Conservation (phyloP, 1,284 basidiomycete species). For the Farysia itapuensis region DNA sequence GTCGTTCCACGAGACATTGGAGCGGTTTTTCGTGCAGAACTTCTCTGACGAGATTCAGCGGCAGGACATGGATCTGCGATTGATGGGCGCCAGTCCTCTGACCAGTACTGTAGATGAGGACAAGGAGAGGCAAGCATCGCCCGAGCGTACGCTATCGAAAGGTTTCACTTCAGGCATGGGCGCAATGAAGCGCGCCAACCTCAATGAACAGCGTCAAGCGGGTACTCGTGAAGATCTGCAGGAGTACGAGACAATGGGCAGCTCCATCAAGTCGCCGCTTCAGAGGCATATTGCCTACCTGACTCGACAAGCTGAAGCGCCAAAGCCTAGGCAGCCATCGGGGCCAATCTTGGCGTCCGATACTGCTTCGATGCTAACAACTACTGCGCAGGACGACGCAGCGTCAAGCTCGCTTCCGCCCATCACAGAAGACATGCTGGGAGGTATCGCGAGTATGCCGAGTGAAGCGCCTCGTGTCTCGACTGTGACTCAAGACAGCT, state of each 20-base stretch:
- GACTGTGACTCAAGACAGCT: no score
- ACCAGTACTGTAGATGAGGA: no score
- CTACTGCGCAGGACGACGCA: constrained; percentile 1
- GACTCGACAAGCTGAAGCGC: constrained; percentile 13
- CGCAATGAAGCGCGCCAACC: constrained; percentile 20
- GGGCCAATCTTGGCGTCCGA: neutral
- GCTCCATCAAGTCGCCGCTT: constrained; percentile 17
- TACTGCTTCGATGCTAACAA: neutral
- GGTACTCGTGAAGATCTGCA: constrained; percentile 25
- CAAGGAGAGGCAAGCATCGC: constrained; percentile 6
- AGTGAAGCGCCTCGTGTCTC: constrained; percentile 4
- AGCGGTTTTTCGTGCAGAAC: constrained; percentile 81
- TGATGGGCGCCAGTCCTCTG: constrained; percentile 3
- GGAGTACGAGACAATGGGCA: constrained; percentile 3
- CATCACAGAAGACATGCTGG: constrained; percentile 28
- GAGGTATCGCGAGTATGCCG: constrained; percentile 24
- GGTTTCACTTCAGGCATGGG: constrained; percentile 29
- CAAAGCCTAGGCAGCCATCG: neutral
- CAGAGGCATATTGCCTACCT: constrained; percentile 39
- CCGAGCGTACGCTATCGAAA: constrained; percentile 19
- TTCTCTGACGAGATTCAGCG: constrained; percentile 78
- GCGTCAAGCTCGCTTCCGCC: constrained; percentile 10
- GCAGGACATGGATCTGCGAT: constrained; percentile 37
- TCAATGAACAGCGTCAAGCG: neutral
- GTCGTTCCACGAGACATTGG: constrained; percentile 85